phyloP scores from a whole-genome alignment of 163 green algal species.

The Scenedesmus sp. region DNA sequence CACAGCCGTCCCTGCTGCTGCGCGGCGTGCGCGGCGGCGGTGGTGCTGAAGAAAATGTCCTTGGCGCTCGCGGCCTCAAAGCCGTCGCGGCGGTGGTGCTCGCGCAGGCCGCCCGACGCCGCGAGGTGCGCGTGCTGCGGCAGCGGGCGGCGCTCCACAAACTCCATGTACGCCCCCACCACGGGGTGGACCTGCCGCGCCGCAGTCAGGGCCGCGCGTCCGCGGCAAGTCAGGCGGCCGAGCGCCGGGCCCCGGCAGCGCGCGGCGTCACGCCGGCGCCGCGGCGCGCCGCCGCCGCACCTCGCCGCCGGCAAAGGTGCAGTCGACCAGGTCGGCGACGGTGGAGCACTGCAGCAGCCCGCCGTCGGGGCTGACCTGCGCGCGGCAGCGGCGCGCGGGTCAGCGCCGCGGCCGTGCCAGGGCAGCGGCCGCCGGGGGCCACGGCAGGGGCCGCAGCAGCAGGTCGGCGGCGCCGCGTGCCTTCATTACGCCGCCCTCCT shows the following conservation, averaged over 20 bases:
- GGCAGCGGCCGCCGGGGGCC: background rate
- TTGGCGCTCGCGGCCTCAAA: conserved; percentile 87
- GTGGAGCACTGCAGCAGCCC: conserved; percentile 81
- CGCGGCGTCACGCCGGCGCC: too few species aligned
- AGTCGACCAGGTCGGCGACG: conserved; percentile 69
- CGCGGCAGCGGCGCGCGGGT: too few species aligned
- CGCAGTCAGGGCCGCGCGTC: too few species aligned
- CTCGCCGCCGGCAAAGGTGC: conserved; percentile 66
- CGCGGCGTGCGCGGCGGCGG: conserved; percentile 8
- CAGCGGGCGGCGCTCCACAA: conserved; percentile 82
- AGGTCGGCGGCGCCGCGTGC: conserved; percentile 19
- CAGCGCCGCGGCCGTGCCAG: too few species aligned
- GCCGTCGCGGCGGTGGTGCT: conserved; percentile 82
- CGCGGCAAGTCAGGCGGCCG: too few species aligned
- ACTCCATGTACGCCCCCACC: conserved; percentile 84
- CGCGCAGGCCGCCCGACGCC: conserved; percentile 53
- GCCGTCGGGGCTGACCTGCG: conserved; percentile 72
- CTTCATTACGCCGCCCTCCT: conserved; percentile 74
- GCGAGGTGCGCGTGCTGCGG: conserved; percentile 67
- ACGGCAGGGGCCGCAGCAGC: background rate
- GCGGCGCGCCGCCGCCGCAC: too few species aligned
- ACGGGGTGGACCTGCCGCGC: conserved; percentile 44
- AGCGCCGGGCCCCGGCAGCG: too few species aligned
- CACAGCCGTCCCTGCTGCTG: conserved; percentile 18
- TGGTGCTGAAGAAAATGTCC: conserved; percentile 88